Evolutionary conservation across 2,329 filamentous ascomycete species (phyloP), one percentile per base, ranked within the genome.

Genomic region (Blumeria graminis): DNA sequence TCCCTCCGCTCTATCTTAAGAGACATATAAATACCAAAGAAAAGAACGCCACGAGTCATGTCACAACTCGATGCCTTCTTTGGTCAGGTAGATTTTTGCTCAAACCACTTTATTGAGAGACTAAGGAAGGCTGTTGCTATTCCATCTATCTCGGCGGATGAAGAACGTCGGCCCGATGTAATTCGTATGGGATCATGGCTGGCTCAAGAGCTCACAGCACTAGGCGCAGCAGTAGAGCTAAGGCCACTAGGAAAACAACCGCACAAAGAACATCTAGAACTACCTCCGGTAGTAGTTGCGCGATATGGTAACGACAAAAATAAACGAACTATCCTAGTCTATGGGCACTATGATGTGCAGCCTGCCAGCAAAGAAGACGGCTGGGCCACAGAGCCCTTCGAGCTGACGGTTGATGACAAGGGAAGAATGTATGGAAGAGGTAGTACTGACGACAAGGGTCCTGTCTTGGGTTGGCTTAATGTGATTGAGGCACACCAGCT

Each of bases 271-370:
- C 76, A 89, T 64, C 81, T 98, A 63, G 82, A 94, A 57, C 82
- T 98, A 14, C 92, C 92, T 3, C 92, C 92, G 1, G 89, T 94
- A 55, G 80, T 98, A 57, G 78, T 98, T 60, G 90, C 83, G 54
- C 83, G 92, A 62, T 96, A 96, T 69, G 89, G 92, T 62, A 86
- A 80, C 69, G 89, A 96, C 69, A 82, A 84, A 70, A 86, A 78
- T 69, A 98, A 96, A 79, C 80, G 86, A 59, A 96, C 89, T 38
- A 92, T 98, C 62, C 76, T 98, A 60, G 87, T 98, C 51, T 98
- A 98, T 67, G 92, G 92, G 52, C 92, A 98, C 74, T 98, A 98
- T 73, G 92, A 98, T 68, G 92, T 98, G 38, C 92, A 98, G 72
- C 92, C 92, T 32, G 92, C 92, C 36, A 78, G 89, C 67, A 85